phyloP scores from a whole-genome alignment of 2,329 filamentous ascomycete species.

The Leptographium radiaticola region DNA sequence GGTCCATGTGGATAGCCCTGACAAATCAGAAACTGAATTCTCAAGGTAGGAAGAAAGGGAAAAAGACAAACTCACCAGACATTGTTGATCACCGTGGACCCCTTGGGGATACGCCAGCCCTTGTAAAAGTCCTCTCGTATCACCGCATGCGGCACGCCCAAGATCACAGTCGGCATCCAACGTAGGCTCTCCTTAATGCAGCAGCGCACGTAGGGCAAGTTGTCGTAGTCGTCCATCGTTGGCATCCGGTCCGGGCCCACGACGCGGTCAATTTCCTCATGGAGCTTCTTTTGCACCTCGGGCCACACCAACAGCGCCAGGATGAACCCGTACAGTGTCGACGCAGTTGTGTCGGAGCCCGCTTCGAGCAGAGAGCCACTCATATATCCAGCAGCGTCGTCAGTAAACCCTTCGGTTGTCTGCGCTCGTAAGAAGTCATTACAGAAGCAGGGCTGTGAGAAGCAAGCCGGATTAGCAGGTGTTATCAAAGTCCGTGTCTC shows the following conservation, averaged over 20 bases:
- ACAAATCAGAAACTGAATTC: background rate
- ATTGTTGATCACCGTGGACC: conserved; percentile 28
- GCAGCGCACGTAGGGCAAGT: conserved; percentile 28
- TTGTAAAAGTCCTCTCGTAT: conserved; percentile 28
- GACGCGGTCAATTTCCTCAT: conserved; percentile 27
- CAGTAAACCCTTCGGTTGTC: conserved; percentile 15
- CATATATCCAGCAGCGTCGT: conserved; percentile 19
- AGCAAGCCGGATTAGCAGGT: conserved; percentile 8
- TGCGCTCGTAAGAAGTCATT: conserved; percentile 6
- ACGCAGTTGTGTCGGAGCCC: conserved; percentile 29
- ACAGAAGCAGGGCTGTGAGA: conserved; percentile 4
- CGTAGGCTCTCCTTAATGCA: conserved; percentile 30
- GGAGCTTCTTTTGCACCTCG: conserved; percentile 24
- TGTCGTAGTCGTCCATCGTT: conserved; percentile 20
- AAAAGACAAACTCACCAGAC: conserved; percentile 23
- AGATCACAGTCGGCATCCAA: conserved; percentile 27
- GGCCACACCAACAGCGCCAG: conserved; percentile 31
- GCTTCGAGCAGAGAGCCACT: conserved; percentile 23
- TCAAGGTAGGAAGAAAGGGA: conserved; percentile 18
- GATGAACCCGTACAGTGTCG: conserved; percentile 27
- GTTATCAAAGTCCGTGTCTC: background rate
- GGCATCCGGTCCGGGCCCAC: conserved; percentile 26
- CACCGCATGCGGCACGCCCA: conserved; percentile 27
- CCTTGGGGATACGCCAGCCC: conserved; percentile 32
- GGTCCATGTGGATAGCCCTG: conserved; percentile 32